Evolutionary conservation across 805 yeast species (phyloP).

Genomic region (Kluyveromyces lactis): DNA sequence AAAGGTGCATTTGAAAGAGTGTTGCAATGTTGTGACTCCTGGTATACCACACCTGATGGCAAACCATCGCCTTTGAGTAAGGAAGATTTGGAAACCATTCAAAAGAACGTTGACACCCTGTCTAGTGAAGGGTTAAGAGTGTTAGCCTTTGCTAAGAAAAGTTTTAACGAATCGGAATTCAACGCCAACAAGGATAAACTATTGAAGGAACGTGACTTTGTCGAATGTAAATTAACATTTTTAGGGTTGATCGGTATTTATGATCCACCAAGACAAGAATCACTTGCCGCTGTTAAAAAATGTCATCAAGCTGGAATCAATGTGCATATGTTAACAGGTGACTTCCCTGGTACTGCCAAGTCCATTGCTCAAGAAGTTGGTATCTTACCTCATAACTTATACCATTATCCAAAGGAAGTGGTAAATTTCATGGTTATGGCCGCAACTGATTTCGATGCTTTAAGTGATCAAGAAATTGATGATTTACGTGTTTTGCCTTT

Average conservation of each 20-base stretch:
- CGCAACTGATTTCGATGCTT: slow-evolving; percentile 71
- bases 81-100: slow-evolving; percentile 38
- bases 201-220: slow-evolving; percentile 26
- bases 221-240: slow-evolving; percentile 60
- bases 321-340: slow-evolving; percentile 97
- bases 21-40: slow-evolving; percentile 50
- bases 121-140: slow-evolving; percentile 84
- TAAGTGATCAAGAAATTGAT: slow-evolving; percentile 63
- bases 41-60: slow-evolving; percentile 44
- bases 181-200: slow-evolving; percentile 20
- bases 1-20: slow-evolving; percentile 90
- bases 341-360: slow-evolving; percentile 76
- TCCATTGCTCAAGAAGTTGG: slow-evolving; percentile 88
- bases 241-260: slow-evolving; percentile 90
- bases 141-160: slow-evolving; percentile 58
- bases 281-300: slow-evolving; percentile 60
- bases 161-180: slow-evolving; percentile 25
- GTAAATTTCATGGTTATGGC: slow-evolving; percentile 62
- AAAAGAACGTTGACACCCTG: slow-evolving; percentile 49
- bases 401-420: slow-evolving; percentile 29
- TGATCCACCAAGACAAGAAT: slow-evolving; percentile 94
- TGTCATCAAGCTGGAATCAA: slow-evolving; percentile 90
- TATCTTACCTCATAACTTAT: slow-evolving; percentile 55
- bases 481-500: slow-evolving; percentile 71
- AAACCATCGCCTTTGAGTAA: slow-evolving; percentile 47